Base-by-base conservation (phyloP, 805 yeast species). In the Zygosaccharomyces bisporus region DNA sequence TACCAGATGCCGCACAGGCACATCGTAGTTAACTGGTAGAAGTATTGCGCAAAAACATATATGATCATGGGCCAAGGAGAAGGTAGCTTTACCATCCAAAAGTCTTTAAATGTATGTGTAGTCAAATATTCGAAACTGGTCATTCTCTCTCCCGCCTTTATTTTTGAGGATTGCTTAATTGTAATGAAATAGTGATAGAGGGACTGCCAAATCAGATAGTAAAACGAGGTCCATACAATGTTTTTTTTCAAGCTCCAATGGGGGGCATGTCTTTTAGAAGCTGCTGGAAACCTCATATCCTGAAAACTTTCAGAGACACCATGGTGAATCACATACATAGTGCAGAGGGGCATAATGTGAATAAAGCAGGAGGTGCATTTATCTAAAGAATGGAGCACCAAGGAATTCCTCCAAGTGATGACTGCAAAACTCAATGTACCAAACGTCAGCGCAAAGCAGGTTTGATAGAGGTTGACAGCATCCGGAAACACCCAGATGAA, bases 391-490 rank as follows among this genome's bases (percentile, higher is more conserved):
- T 91, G 99, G 38, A 91, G 71, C 6, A 91, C 98, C 44, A 91
- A 71, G 5, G 96, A 89, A 63, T 91, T 91, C 54, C 95, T 74
- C 99, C 98, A 91, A 0, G 96, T 86, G 34, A 91, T 81, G 17
- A 91, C 96, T 0, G 97, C 97, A 76, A 87, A 90, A 4, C 95
- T 77, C 44, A 91, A 67, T 0, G 97, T 87, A 1, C 98, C 99
- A 68, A 84, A 81, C 1, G 93, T 76, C 48, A 91, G 79, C 7
- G 96, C 84, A 65, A 86, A 90, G 52, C 95, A 88, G 2, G 91
- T 76, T 12, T 86, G 79, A 66, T 84, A 91, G 18, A 91, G 70
- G 53, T 81, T 76, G 31, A 73, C 72, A 2, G 95, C 86, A 25
- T 72, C 57, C 0, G 99, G 97, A 50, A 81, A 80, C 4, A 80